These are phyloP conservation scores for Phytopythium kandeliae DNA, from an alignment of 352 stramenopile genomes.

Conservation along the genomic window DNA sequence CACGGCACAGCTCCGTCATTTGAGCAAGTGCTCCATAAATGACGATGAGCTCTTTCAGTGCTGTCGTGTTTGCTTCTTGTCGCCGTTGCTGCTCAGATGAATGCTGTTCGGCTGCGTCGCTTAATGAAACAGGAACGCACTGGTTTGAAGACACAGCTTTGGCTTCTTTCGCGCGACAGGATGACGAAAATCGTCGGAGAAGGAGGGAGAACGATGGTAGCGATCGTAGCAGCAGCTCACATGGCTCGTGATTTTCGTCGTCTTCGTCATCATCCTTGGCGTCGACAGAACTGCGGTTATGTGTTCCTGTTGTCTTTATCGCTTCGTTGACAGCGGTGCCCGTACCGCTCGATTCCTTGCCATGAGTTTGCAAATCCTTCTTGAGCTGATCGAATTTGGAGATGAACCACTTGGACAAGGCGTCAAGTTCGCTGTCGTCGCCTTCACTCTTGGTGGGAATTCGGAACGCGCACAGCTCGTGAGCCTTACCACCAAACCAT, in stretches of 20 bases:
- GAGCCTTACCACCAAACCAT: constrained; percentile 9
- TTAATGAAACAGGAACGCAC: neutral
- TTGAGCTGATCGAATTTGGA: constrained; percentile 6
- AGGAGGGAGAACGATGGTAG: constrained; percentile 1
- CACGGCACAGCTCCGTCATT: neutral
- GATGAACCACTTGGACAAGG: constrained; percentile 1
- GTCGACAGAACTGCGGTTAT: neutral
- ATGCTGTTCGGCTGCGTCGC: neutral
- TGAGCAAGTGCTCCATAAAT: neutral
- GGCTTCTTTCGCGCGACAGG: neutral
- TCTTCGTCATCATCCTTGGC: neutral
- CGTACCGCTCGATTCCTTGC: neutral
- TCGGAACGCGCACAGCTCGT: constrained; percentile 16
- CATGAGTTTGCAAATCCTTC: neutral
- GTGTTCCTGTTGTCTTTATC: neutral
- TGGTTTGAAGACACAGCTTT: too few relatives aligned
- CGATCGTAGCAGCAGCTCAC: neutral
- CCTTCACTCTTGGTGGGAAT: too few relatives aligned
- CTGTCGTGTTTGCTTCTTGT: neutral
- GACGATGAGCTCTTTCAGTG: neutral
- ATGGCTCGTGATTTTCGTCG: neutral
- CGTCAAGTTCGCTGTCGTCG: neutral
- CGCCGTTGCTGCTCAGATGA: neutral
- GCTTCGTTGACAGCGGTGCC: neutral
- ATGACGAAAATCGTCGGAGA: neutral